Conservation (phyloP, 2,329 filamentous ascomycete genomes). For the Trichoderma polysporum region DNA sequence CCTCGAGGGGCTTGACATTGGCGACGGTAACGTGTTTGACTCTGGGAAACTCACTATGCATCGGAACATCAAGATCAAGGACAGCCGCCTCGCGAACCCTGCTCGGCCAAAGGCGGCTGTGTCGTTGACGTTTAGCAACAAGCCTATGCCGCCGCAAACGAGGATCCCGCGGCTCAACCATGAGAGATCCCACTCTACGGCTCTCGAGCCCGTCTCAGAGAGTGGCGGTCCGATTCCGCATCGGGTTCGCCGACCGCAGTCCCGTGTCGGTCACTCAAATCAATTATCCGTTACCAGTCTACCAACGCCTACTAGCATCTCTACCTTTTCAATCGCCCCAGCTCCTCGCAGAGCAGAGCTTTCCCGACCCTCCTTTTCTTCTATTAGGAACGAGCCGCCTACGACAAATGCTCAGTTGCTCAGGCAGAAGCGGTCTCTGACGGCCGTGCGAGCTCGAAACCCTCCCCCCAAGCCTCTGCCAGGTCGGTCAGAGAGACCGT, state of each 20-base stretch:
- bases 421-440: slow-evolving; percentile 64
- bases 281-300: slow-evolving; percentile 68
- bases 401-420: slow-evolving; percentile 65
- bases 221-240: slow-evolving; percentile 68
- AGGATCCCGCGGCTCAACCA: slow-evolving; percentile 78
- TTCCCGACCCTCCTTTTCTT: slow-evolving; percentile 51
- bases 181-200: slow-evolving; percentile 66
- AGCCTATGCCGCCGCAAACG: slow-evolving; percentile 57
- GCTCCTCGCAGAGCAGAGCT: slow-evolving; percentile 63
- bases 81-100: slow-evolving; percentile 66
- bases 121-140: slow-evolving; percentile 88
- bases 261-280: slow-evolving; percentile 64
- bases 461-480: slow-evolving; percentile 51
- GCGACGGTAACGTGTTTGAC: slow-evolving; percentile 78
- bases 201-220: slow-evolving; percentile 91
- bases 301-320: slow-evolving; percentile 56
- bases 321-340: slow-evolving; percentile 53
- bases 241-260: slow-evolving; percentile 61
- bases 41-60: slow-evolving; percentile 80
- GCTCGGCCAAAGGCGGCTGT: slow-evolving; percentile 71
- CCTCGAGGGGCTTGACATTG: slow-evolving; percentile 82
- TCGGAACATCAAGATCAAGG: slow-evolving; percentile 87
- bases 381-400: slow-evolving; percentile 59
- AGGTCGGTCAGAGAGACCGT: slow-evolving; percentile 55
- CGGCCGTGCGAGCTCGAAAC: slow-evolving; percentile 54